Percentiles rank a stretch among this genome's conserved stretches.
Conservation (phyloP, 768 basidiomycete species). For the Rubroboletus satanas region DNA sequence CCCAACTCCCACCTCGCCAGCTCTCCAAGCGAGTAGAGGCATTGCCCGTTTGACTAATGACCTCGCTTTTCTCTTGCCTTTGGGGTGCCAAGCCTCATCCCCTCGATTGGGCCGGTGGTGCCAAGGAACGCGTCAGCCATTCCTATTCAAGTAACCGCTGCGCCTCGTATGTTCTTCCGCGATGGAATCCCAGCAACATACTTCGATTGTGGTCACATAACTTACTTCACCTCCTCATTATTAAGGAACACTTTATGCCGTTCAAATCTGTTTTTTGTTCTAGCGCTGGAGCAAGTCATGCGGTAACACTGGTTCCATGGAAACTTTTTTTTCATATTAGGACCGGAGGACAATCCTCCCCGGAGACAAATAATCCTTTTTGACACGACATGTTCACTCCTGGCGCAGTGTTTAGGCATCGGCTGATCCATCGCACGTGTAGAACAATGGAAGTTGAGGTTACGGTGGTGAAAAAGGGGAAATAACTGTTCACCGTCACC, state of each 20-base stretch:
- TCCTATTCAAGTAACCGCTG: conserved; percentile 19
- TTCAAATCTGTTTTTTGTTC: conserved; percentile 25
- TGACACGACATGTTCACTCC: conserved; percentile 18
- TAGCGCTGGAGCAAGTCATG: conserved; percentile 21
- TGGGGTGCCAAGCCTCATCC: conserved; percentile 21
- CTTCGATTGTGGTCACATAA: conserved; percentile 23
- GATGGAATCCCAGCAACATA: conserved; percentile 26
- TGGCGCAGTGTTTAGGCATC: conserved; percentile 20
- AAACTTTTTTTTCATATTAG: conserved; percentile 31
- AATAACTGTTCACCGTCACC: conserved; percentile 14
- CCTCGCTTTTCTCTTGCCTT: conserved; percentile 17
- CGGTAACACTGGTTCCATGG: conserved; percentile 18
- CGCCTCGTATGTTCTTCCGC: conserved; percentile 28
- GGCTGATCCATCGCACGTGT: conserved; percentile 29
- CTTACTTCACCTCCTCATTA: conserved; percentile 22
- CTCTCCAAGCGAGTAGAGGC: conserved; percentile 21
- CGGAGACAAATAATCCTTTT: conserved; percentile 25
- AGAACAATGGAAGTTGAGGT: conserved; percentile 30
- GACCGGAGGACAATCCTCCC: conserved; percentile 21
- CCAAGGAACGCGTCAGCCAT: conserved; percentile 13
- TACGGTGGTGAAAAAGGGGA: conserved; percentile 25
- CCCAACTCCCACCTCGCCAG: conserved; percentile 16
- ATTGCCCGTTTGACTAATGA: conserved; percentile 33
- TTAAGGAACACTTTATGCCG: conserved; percentile 30
- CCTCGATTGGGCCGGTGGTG: conserved; percentile 18